Evolutionary conservation across 768 basidiomycete genomes (phyloP), one percentile per base, ranked within the genome.

Genomic region (Stropharia rugosoannulata): DNA sequence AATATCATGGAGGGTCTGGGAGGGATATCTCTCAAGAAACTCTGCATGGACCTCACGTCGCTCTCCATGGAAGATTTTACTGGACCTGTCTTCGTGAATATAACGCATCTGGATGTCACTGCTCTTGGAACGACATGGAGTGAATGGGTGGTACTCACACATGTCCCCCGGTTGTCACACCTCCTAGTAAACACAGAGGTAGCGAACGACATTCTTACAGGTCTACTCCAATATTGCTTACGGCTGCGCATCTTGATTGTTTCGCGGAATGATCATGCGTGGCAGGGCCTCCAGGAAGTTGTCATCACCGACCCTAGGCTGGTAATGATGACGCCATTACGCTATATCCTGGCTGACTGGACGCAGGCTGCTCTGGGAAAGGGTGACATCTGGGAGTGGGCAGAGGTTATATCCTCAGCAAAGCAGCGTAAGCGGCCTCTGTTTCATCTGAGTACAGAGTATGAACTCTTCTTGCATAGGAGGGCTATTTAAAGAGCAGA

Each of bases 301-400:
- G 13, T 27, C 15, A 44, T 54, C 19, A 32, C 15, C n/a, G 59
- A 60, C 27, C 51, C 51, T 18, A 55, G 59, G 8, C 47, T 60
- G 27, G 49, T 60, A 4, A 25, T 49, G 22, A 47, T 60, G 47
- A 15, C 37, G n/a, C 47, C 51, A 3, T 12, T 32, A 29, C 51
- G 55, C 0, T 55, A 32, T 16, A 35, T 49, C 3, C 9, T 51
- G 9, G 32, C 9, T 32, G 52, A 49, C 22, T 59, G 59, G 59
- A 27, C 47, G 10, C n/a, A 48, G 18, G 36, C 40, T n/a, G 49
- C 40, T 5, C 13, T 32, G 7, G 58, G 58, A 38, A 36, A 48
- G 22, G 46, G 48, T 27, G 37, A 54, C 44, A 54, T 60, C n/a
- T 60, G 59, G 59, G 43, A 38, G 12, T 49, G 51, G 27, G 56